These are phyloP conservation scores for Metrosideros polymorpha DNA, from an alignment of 441 rosid species.

Conservation along the genomic window DNA sequence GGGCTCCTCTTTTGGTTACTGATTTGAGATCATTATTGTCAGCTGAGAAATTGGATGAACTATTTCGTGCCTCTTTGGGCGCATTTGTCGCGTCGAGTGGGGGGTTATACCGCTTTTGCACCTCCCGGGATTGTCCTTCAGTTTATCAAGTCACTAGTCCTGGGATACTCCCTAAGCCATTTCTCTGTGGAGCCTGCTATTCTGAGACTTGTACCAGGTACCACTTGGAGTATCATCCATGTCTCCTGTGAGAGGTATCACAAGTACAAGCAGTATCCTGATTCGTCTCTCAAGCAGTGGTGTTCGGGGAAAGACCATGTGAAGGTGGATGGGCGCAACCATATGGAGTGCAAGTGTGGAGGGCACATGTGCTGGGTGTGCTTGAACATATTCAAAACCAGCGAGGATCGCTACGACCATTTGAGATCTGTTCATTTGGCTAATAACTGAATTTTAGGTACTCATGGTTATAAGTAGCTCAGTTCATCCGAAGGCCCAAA, in stretches of 20 bases:
- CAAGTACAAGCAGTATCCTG: constrained; percentile 76
- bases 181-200: constrained; percentile 72
- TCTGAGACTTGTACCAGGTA: constrained; percentile 72
- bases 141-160: constrained; percentile 53
- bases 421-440: constrained; percentile 35
- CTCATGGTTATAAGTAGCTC: no score
- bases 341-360: constrained; percentile 70
- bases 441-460: no score
- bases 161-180: constrained; percentile 28
- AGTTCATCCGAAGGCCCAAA: no score
- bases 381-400: constrained; percentile 22
- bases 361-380: constrained; percentile 86
- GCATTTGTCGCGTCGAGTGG: constrained; percentile 56
- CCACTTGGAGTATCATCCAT: constrained; percentile 72
- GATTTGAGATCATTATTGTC: constrained; percentile 59
- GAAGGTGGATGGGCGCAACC: constrained; percentile 87
- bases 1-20: constrained; percentile 34
- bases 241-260: constrained; percentile 64
- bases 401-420: constrained; percentile 61
- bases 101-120: constrained; percentile 67
- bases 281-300: constrained; percentile 71
- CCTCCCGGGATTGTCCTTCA: constrained; percentile 87
- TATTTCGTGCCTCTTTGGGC: constrained; percentile 65
- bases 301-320: constrained; percentile 59
- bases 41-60: constrained; percentile 65